These are phyloP conservation scores for Neopestalotiopsis rosae DNA, from an alignment of 2,329 filamentous ascomycete genomes.

Conservation along the genomic window DNA sequence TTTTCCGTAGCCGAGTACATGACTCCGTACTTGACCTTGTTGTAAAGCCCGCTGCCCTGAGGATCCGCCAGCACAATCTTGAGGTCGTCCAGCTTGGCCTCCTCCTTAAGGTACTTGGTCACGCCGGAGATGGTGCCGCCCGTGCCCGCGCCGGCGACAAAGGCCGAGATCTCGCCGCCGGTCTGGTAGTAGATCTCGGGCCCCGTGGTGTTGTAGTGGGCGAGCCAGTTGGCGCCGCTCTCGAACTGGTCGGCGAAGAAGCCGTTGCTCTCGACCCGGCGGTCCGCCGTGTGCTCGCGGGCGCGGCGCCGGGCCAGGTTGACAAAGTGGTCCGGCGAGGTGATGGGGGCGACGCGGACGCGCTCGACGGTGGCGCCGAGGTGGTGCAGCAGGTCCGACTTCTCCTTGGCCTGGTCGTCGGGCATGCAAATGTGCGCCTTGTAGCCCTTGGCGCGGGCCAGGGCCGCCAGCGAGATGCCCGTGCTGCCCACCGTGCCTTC, in stretches of 20 bases:
- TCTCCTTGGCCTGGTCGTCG: slow-evolving; percentile 86
- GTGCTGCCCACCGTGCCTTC: slow-evolving; percentile 97
- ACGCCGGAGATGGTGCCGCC: slow-evolving; percentile 93
- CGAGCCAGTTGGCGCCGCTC: slow-evolving; percentile 84
- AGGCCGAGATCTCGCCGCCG: slow-evolving; percentile 77
- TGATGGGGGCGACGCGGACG: slow-evolving; percentile 88
- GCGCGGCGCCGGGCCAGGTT: slow-evolving; percentile 85
- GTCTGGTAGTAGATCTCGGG: slow-evolving; percentile 89
- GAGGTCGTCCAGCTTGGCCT: slow-evolving; percentile 60
- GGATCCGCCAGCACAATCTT: slow-evolving; percentile 88
- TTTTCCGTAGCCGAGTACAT: slow-evolving; percentile 92
- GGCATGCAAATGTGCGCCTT: slow-evolving; percentile 97
- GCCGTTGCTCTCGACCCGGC: slow-evolving; percentile 69
- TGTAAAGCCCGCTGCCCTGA: slow-evolving; percentile 90
- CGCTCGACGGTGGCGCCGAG: slow-evolving; percentile 93
- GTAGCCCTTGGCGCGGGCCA: slow-evolving; percentile 89
- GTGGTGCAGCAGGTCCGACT: slow-evolving; percentile 85
- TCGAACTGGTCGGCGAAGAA: slow-evolving; percentile 99
- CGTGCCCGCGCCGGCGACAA: slow-evolving; percentile 92
- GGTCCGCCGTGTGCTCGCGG: slow-evolving; percentile 68
- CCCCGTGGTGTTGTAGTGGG: slow-evolving; percentile 82
- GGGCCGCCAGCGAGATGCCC: slow-evolving; percentile 89
- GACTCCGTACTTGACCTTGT: slow-evolving; percentile 89
- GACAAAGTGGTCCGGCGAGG: slow-evolving; percentile 92
- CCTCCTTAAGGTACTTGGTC: slow-evolving; percentile 80